A percentile compares a stretch with the other conserved stretches of the same genome.
These are phyloP conservation scores for Ceratocystis diversiconidia DNA, from an alignment of 2,329 filamentous ascomycete species.

Conservation along the genomic window DNA sequence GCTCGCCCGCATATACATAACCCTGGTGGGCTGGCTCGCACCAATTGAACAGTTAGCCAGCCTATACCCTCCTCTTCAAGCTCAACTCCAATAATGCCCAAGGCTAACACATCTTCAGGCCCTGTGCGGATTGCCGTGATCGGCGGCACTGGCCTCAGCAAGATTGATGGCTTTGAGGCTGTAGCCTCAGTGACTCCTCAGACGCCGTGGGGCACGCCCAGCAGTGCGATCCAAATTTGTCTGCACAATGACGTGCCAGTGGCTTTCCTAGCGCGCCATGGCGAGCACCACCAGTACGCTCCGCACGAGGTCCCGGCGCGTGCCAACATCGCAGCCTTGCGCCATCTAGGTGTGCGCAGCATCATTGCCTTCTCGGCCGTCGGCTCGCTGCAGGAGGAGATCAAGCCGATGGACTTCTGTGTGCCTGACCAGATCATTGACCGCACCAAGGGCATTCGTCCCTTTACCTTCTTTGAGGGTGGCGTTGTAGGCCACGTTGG, in stretches of 20 bases:
- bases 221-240: constrained; percentile 67
- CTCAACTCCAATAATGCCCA: not conserved
- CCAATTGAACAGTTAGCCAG: too few relatives aligned
- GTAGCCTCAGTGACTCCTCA: constrained; percentile 61
- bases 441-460: constrained; percentile 84
- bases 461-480: constrained; percentile 89
- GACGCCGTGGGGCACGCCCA: constrained; percentile 81
- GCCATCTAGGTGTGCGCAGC: constrained; percentile 74
- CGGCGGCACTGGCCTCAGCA: constrained; percentile 81
- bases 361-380: constrained; percentile 94
- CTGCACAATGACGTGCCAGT: constrained; percentile 70
- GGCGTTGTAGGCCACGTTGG: constrained; percentile 89
- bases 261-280: constrained; percentile 90
- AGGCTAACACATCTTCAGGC: constrained; percentile 29
- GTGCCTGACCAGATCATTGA: constrained; percentile 95
- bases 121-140: constrained; percentile 77
- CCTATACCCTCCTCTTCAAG: not conserved
- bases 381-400: constrained; percentile 78
- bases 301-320: constrained; percentile 90
- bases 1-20: not conserved
- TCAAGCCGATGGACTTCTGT: constrained; percentile 92
- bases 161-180: constrained; percentile 74
- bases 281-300: constrained; percentile 71
- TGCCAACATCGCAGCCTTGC: constrained; percentile 96
- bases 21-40: not conserved